Percentiles rank a stretch among this genome's conserved stretches.
Evolutionary conservation across 257 asterid genomes (phyloP).

Genomic region (Salvia hispanica): DNA sequence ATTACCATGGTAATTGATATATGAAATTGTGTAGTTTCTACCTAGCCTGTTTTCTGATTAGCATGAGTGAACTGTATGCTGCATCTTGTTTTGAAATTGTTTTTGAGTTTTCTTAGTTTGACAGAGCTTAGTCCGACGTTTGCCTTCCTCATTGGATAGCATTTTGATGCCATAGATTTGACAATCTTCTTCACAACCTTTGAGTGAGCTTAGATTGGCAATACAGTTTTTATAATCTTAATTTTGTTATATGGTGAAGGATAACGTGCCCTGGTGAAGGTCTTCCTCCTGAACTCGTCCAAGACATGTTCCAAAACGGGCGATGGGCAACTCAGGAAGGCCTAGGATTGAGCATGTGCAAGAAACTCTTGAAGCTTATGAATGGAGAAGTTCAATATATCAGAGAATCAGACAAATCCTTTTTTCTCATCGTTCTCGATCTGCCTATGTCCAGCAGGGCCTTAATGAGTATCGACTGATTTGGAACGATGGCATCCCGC

Average conservation of each 20-base stretch:
- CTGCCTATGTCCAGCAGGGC: slow-evolving; percentile 33
- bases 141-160: no score
- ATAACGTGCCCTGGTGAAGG: slow-evolving; percentile 88
- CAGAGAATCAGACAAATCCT: slow-evolving; percentile 44
- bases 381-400: slow-evolving; percentile 86
- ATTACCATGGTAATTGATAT: neutral
- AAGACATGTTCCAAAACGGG: slow-evolving; percentile 77
- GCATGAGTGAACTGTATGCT: neutral
- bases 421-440: no score
- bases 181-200: no score
- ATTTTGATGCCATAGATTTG: no score
- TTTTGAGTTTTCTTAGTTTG: neutral
- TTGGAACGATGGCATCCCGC: neutral
- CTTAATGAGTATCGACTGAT: slow-evolving; percentile 39
- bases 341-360: slow-evolving; percentile 68
- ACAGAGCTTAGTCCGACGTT: no score
- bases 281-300: slow-evolving; percentile 73
- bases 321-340: slow-evolving; percentile 81
- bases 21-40: slow-evolving; percentile 3
- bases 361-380: slow-evolving; percentile 78
- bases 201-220: neutral
- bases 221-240: neutral
- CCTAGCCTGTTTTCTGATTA: slow-evolving; percentile 11
- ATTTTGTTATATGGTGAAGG: slow-evolving; percentile 41
- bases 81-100: neutral